These are phyloP conservation scores for Cryphonectria naterciae DNA, from an alignment of 2,329 filamentous ascomycete genomes.

Conservation along the genomic window DNA sequence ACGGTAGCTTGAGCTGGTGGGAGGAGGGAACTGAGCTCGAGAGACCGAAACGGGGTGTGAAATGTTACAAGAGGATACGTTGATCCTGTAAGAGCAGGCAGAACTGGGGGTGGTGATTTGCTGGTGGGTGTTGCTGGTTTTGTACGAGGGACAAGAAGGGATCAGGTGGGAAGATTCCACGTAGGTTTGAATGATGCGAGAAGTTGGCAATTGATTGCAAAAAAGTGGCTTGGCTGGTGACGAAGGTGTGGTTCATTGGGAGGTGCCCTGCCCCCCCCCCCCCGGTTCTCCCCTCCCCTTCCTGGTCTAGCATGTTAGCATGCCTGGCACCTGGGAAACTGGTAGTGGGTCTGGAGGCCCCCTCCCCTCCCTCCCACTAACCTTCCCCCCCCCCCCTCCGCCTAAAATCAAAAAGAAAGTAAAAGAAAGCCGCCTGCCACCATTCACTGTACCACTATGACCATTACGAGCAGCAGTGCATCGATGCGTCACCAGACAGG, in stretches of 20 bases:
- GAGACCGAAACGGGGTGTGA: too few relatives aligned
- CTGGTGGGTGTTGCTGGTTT: not conserved
- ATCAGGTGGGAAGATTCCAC: not conserved
- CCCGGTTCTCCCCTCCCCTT: not conserved
- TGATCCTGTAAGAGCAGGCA: not conserved
- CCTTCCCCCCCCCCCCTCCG: too few relatives aligned
- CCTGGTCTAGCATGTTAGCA: not conserved
- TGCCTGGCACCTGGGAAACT: not conserved
- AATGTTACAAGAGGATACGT: not conserved
- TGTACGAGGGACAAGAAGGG: conserved; percentile 9
- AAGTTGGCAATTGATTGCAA: conserved; percentile 24
- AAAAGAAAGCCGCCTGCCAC: not conserved
- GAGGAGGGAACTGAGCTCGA: not conserved
- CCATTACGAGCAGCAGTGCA: not conserved
- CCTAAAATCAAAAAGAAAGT: not conserved
- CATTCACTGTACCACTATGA: not conserved
- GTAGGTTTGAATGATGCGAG: conserved; percentile 6
- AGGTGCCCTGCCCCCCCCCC: too few relatives aligned
- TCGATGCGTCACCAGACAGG: conserved; percentile 25
- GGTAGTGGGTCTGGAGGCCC: not conserved
- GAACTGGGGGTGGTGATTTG: not conserved
- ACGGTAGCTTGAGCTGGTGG: not conserved
- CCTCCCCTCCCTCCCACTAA: too few relatives aligned
- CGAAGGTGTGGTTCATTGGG: conserved; percentile 14
- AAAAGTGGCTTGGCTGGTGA: conserved; percentile 30